Base-by-base conservation (phyloP, 2,329 filamentous ascomycete species). In the Zymoseptoria ardabiliae region DNA sequence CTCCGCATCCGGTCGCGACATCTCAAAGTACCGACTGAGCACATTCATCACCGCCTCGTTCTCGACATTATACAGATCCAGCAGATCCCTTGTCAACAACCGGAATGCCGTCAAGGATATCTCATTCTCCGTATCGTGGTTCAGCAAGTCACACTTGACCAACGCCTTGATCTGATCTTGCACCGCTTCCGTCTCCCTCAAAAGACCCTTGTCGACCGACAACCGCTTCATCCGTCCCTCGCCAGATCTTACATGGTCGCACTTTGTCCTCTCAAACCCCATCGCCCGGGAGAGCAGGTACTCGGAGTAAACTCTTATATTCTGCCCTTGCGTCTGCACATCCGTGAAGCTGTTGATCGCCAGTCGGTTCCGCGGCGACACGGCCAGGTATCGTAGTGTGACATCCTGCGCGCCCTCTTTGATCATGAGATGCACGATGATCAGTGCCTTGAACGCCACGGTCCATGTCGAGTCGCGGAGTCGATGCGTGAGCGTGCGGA, bases 11-110 rank as follows among this genome's bases (percentile, higher is more conserved):
- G 90, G 82, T 70, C 90, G 90, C 55, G 94, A 97, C 88, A 99
- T 93, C 77, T 99, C 94, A 69, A 99, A 99, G 75, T 97, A 99
- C 75, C 95, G 90, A 68, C 93, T 91, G 59, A 99, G 79, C 61
- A 99, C 91, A 74, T 96, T 97, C 76, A 99, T 99, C 71, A 96
- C 90, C 54, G 90, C 94, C 76, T 97, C 91, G 71, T 99, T 99
- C 77, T 97, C 88, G 53, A 94, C 90, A 70, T 96, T 91, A 77
- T 96, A 99, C 57, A 99, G 79, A 13, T 90, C 86, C 61, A 99
- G 76, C 45, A 99, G 80, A 74, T 99, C 94, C 69, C 96, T 81
- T 20, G 96, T 95, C 57, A 99, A 79, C 63, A 99, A 80, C 60
- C 94, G 85, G 72, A 97, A 99, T 25, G 95, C 92, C 9, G 91